Percentiles rank a stretch among this genome's conserved stretches.
Conservation (phyloP, 2,329 filamentous ascomycete genomes). For the Trichoderma koningii region DNA sequence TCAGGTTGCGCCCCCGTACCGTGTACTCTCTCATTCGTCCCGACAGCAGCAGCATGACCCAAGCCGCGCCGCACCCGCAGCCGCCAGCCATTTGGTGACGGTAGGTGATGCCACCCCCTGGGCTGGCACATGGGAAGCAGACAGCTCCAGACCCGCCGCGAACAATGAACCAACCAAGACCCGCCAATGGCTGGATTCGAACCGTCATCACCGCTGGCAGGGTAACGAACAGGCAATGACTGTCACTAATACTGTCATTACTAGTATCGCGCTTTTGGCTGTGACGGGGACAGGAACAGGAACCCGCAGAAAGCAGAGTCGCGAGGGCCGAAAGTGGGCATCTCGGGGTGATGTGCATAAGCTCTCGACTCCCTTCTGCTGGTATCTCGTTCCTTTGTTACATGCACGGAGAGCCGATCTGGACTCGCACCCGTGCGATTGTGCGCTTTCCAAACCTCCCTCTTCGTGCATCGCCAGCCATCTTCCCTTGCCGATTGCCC, state of each 20-base stretch:
- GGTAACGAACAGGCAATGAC: slow-evolving; percentile 16
- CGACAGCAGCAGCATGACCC: neutral
- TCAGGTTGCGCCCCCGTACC: neutral
- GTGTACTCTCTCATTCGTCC: neutral
- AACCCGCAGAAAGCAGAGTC: neutral
- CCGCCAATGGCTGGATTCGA: slow-evolving; percentile 8
- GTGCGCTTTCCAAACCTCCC: slow-evolving; percentile 11
- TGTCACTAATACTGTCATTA: too few species aligned
- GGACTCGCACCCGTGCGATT: slow-evolving; percentile 15
- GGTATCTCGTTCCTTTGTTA: neutral
- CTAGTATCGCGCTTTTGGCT: neutral
- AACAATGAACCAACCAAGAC: slow-evolving; percentile 11
- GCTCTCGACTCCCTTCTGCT: neutral
- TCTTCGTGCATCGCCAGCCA: slow-evolving; percentile 20
- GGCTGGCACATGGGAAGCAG: slow-evolving; percentile 21
- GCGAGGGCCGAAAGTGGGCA: slow-evolving; percentile 6
- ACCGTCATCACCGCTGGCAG: slow-evolving; percentile 22
- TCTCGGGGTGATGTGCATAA: slow-evolving; percentile 16
- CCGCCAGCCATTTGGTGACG: neutral
- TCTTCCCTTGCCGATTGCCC: slow-evolving; percentile 17
- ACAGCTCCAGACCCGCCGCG: slow-evolving; percentile 11
- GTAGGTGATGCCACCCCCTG: too few species aligned
- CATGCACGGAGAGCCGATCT: slow-evolving; percentile 4
- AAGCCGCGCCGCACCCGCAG: slow-evolving; percentile 18
- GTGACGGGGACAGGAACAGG: neutral